These are phyloP conservation scores for Mimosa bimucronata DNA, from an alignment of 306 rosid species.

Conservation along the genomic window DNA sequence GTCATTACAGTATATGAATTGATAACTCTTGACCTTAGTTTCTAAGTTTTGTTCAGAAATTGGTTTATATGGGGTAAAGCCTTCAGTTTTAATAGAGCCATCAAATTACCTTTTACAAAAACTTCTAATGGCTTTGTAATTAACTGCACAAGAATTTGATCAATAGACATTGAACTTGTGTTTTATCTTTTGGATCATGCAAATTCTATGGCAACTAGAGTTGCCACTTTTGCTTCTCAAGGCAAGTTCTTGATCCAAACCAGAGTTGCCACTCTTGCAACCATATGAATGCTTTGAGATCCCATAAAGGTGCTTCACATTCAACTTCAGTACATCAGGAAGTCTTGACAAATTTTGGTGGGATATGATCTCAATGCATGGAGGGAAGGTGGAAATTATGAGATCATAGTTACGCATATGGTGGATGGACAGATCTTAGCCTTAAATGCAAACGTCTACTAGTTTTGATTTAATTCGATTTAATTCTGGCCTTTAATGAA, in stretches of 20 bases:
- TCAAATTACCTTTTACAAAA: not conserved
- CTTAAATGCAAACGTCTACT: no score
- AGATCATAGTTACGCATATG: no score
- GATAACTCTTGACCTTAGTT: not conserved
- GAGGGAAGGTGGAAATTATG: no score
- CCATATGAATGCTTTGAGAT: no score
- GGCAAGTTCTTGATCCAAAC: conserved; percentile 1
- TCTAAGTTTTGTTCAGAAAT: not conserved
- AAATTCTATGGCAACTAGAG: not conserved
- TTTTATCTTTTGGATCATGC: not conserved
- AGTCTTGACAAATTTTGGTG: no score
- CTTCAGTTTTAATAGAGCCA: not conserved
- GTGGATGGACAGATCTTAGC: no score
- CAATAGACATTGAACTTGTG: not conserved
- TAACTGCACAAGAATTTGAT: not conserved
- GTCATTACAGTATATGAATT: not conserved
- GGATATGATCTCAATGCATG: no score
- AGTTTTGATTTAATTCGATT: no score
- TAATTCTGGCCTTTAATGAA: no score
- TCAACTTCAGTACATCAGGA: no score
- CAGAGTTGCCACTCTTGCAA: no score
- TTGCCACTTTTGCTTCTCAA: conserved; percentile 13
- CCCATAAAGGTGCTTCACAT: no score
- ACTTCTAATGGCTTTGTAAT: not conserved
- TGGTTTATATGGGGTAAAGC: not conserved